Evolutionary conservation across 768 basidiomycete species (phyloP).

Genomic region (Podaxis carcinomalis): DNA sequence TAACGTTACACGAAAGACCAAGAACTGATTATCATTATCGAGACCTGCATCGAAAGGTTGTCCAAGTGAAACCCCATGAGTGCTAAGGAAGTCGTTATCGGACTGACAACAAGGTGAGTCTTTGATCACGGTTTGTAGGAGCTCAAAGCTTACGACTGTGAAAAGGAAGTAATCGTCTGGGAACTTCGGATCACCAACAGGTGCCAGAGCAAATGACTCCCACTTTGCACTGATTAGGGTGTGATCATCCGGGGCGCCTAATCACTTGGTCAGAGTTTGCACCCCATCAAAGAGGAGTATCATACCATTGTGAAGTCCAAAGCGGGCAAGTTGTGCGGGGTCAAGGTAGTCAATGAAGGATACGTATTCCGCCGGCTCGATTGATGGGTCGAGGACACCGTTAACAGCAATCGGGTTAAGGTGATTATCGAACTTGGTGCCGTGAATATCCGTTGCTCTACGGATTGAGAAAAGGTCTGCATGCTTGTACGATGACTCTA

Average conservation of each 20-base stretch:
- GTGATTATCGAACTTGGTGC: conserved; percentile 50
- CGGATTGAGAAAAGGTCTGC: conserved; percentile 56
- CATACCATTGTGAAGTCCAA: conserved; percentile 61
- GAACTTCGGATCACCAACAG: conserved; percentile 41
- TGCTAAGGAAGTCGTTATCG: conserved; percentile 61
- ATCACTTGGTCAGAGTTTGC: neutral
- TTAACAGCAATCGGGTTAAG: conserved; percentile 44
- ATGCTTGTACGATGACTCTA: conserved; percentile 52
- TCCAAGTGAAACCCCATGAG: conserved; percentile 43
- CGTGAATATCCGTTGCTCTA: conserved; percentile 58
- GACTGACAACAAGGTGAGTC: conserved; percentile 25
- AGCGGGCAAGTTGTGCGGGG: conserved; percentile 47
- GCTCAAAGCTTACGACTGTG: conserved; percentile 40
- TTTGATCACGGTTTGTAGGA: neutral
- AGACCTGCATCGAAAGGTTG: conserved; percentile 45
- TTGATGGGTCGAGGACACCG: conserved; percentile 40
- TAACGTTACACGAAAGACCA: conserved; percentile 55
- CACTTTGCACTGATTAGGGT: conserved; percentile 64
- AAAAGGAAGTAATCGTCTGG: conserved; percentile 71
- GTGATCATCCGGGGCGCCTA: conserved; percentile 44
- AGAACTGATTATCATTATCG: conserved; percentile 55
- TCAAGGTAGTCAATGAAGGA: conserved; percentile 56
- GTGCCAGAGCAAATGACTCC: conserved; percentile 61
- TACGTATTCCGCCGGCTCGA: conserved; percentile 51
- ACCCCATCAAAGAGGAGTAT: neutral